phyloP scores from a whole-genome alignment of 768 basidiomycete species.

The Terana coerulea region DNA sequence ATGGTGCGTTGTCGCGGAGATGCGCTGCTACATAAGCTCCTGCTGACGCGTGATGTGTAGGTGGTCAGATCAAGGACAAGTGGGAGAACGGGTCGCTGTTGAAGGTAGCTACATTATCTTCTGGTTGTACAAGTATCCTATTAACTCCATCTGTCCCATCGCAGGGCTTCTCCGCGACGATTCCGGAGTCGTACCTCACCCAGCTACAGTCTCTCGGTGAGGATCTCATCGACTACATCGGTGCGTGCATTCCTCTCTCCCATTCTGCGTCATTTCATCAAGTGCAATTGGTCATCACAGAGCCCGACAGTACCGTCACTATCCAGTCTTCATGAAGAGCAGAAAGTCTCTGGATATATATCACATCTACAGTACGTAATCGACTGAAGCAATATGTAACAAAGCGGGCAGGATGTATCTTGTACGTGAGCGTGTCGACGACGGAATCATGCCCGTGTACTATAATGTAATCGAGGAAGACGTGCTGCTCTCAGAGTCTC shows the following conservation, averaged over 20 bases:
- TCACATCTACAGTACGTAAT: too few relatives aligned
- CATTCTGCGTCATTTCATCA: background rate
- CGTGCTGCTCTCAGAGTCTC: too few relatives aligned
- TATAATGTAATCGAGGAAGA: too few relatives aligned
- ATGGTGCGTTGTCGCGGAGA: constrained; percentile 28
- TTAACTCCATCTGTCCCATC: background rate
- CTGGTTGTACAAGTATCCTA: background rate
- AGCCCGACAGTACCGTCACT: constrained; percentile 40
- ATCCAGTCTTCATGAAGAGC: too few relatives aligned
- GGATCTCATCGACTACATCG: constrained; percentile 42
- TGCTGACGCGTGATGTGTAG: constrained; percentile 17
- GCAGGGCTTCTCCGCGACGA: constrained; percentile 43
- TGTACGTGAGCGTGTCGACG: too few relatives aligned
- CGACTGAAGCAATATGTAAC: too few relatives aligned
- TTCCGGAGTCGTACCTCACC: constrained; percentile 30
- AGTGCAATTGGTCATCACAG: constrained; percentile 21
- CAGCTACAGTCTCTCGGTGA: constrained; percentile 30
- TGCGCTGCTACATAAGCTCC: background rate
- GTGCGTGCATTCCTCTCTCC: constrained; percentile 25
- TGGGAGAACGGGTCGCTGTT: constrained; percentile 32
- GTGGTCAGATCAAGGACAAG: constrained; percentile 39
- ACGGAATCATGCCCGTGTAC: too few relatives aligned
- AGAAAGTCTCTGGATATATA: too few relatives aligned
- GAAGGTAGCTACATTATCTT: constrained; percentile 29
- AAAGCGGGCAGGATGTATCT: too few relatives aligned